Percentiles rank a stretch among this genome's conserved stretches.
Conservation (phyloP, 2,329 filamentous ascomycete species). For the Elsinoe batatas region DNA sequence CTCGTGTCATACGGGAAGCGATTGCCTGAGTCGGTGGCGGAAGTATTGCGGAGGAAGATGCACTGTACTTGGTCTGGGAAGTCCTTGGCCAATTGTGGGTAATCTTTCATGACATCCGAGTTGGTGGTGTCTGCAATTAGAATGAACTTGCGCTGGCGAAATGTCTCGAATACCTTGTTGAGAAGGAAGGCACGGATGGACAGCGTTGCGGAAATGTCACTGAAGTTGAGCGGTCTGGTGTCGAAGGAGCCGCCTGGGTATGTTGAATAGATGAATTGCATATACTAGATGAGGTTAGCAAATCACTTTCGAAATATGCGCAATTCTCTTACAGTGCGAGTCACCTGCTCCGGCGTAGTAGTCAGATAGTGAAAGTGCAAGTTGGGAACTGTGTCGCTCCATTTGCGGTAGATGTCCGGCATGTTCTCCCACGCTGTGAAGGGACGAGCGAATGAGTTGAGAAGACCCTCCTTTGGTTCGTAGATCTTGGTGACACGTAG, state of each 20-base stretch:
- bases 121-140: slow-evolving; percentile 69
- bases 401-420: slow-evolving; percentile 69
- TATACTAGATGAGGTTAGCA: slow-evolving; percentile 43
- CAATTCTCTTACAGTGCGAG: slow-evolving; percentile 37
- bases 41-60: slow-evolving; percentile 67
- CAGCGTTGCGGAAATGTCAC: slow-evolving; percentile 61
- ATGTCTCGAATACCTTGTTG: slow-evolving; percentile 63
- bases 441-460: slow-evolving; percentile 65
- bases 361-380: slow-evolving; percentile 76
- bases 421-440: slow-evolving; percentile 70
- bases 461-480: slow-evolving; percentile 59
- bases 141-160: slow-evolving; percentile 64
- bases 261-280: slow-evolving; percentile 67
- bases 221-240: slow-evolving; percentile 69
- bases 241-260: slow-evolving; percentile 72
- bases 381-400: slow-evolving; percentile 55
- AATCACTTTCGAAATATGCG: background rate
- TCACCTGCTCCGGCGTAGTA: slow-evolving; percentile 68
- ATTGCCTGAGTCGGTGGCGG: slow-evolving; percentile 55
- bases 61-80: slow-evolving; percentile 65
- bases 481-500: slow-evolving; percentile 75
- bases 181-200: slow-evolving; percentile 61
- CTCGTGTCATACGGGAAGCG: slow-evolving; percentile 66
- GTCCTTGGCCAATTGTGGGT: slow-evolving; percentile 50
- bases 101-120: slow-evolving; percentile 58